Percentiles rank a stretch among this genome's conserved stretches.
Conservation (phyloP, 2,329 filamentous ascomycete species). For the Exophiala mesophila region DNA sequence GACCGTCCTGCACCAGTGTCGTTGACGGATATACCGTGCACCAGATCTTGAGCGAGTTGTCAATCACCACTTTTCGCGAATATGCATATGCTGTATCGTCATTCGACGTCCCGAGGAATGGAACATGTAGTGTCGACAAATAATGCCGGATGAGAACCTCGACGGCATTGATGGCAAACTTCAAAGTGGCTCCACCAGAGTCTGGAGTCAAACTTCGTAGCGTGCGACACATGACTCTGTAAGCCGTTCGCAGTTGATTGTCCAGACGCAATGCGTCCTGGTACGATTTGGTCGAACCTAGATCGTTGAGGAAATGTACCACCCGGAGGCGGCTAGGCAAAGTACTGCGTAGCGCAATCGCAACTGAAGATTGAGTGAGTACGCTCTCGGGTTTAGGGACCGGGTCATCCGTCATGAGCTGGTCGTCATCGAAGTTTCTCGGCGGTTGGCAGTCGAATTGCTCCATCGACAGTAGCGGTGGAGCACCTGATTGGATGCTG, state of each 20-base stretch:
- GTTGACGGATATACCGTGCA: conserved; percentile 43
- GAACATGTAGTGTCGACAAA: conserved; percentile 30
- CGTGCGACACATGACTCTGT: conserved; percentile 36
- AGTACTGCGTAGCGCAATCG: conserved; percentile 35
- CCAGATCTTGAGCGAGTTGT: conserved; percentile 41
- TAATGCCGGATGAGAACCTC: conserved; percentile 31
- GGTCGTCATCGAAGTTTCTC: conserved; percentile 23
- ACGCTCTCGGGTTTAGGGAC: conserved; percentile 27
- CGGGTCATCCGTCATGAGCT: conserved; percentile 26
- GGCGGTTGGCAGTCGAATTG: conserved; percentile 30
- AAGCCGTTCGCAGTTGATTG: conserved; percentile 41
- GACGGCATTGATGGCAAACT: conserved; percentile 19
- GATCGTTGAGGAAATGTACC: conserved; percentile 29
- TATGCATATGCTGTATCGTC: conserved; percentile 33
- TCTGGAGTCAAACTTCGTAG: conserved; percentile 20
- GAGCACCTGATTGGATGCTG: conserved; percentile 29
- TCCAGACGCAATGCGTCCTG: conserved; percentile 31
- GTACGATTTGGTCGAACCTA: conserved; percentile 24
- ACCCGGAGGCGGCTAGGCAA: conserved; percentile 36
- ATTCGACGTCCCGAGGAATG: conserved; percentile 31
- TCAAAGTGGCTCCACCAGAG: conserved; percentile 20
- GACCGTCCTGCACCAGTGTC: conserved; percentile 32
- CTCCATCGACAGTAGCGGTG: conserved; percentile 27
- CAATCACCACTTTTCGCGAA: conserved; percentile 39
- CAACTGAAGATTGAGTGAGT: conserved; percentile 34